Evolutionary conservation across 805 yeast species (phyloP), one percentile per base, ranked within the genome.

Genomic region (Yarrowia deformans): DNA sequence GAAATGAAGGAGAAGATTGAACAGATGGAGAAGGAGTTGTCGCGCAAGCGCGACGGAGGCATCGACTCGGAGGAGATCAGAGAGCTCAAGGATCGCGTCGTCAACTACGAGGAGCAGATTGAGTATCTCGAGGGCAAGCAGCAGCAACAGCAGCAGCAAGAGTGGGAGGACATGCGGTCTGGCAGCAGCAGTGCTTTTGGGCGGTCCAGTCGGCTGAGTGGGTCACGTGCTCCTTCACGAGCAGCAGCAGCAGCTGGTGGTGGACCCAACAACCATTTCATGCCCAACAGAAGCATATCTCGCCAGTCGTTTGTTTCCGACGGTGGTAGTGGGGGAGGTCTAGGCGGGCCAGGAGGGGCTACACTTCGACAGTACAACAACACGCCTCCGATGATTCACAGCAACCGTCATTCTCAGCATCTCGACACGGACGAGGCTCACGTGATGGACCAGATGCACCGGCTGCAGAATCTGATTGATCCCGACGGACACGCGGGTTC

Each of bases 91-190:
- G 68, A 63, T 4, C 55, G 68, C 13, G 68, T 48, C 32, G 68
- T 63, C 46, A 49, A 37, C 37, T 63, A 63, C 56, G 56, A 49
- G 12, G 56, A 63, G 48, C 68, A 63, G 32, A 63, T 49, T 23
- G 68, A 63, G 68, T 63, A 63, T 12, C 48, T 63, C 19, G 68
- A 63, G 32, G 56, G 56, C 29, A 46, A 45, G 18, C 66, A 60
- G 34, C 48, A 58, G 39, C 64, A 56, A 13, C 64, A 58, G 18
- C 64, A 39, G 23, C 48, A 40, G 49, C 49, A 60, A 12, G 52
- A 60, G 14, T 56, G 63, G 63, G 63, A 56, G 16, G 63, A 60
- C 8, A 18, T 34, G 19, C 66, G 52, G 6, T 16, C 48, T 23
- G 29, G 29, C 49, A 42, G 48, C 23, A 40, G 49, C 49, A 45